A percentile compares a stretch with the other conserved stretches of the same genome.
phyloP scores from a whole-genome alignment of 1,139 yeast genomes.

The Suhomyces atakaporum region DNA sequence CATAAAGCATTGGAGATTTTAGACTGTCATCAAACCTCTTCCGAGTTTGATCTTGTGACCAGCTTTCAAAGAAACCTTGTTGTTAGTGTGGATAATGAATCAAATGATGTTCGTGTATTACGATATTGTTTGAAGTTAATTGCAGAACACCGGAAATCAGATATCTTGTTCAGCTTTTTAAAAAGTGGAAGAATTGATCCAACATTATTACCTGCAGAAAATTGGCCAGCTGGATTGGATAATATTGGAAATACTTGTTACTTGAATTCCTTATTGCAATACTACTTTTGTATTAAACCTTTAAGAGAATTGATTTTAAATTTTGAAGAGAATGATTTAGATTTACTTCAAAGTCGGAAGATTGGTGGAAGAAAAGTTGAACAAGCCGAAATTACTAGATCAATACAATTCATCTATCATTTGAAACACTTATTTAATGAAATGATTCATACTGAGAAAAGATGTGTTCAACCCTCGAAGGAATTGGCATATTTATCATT shows the following conservation, averaged over 20 bases:
- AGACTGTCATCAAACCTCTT: conserved; percentile 46
- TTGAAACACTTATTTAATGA: conserved; percentile 67
- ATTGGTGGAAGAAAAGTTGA: conserved; percentile 88
- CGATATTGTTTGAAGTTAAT: conserved; percentile 54
- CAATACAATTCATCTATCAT: conserved; percentile 77
- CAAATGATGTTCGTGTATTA: conserved; percentile 45
- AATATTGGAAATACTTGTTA: conserved; percentile 97
- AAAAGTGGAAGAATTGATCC: conserved; percentile 64
- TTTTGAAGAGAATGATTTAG: conserved; percentile 43
- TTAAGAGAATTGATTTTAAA: conserved; percentile 64
- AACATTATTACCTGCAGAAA: conserved; percentile 57
- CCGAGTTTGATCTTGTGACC: conserved; percentile 57
- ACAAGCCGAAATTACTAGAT: conserved; percentile 69
- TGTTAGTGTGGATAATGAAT: conserved; percentile 14
- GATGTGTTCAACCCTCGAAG: conserved; percentile 78
- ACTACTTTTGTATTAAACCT: conserved; percentile 83
- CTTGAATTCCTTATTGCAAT: conserved; percentile 84
- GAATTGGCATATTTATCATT: conserved; percentile 89
- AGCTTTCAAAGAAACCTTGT: conserved; percentile 49
- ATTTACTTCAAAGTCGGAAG: conserved; percentile 41
- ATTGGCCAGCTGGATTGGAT: conserved; percentile 88
- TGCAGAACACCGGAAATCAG: conserved; percentile 51
- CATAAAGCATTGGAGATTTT: conserved; percentile 45
- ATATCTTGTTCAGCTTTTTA: conserved; percentile 53
- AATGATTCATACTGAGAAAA: conserved; percentile 60